Conservation (phyloP, 2,329 filamentous ascomycete species). For the Fusarium nygamai region DNA sequence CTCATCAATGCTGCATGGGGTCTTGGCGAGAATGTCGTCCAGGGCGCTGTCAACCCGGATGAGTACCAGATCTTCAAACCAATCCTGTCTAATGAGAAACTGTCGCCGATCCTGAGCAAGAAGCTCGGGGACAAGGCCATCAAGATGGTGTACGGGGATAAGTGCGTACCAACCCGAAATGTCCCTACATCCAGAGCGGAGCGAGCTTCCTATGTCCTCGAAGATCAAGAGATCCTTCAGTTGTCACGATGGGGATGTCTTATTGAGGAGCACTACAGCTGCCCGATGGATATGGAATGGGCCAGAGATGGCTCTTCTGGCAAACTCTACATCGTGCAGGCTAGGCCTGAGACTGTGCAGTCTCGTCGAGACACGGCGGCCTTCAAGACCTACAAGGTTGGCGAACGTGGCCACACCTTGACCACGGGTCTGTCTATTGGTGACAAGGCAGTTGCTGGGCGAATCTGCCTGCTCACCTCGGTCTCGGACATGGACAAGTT, state of each 20-base stretch:
- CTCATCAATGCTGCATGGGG: slow-evolving; percentile 51
- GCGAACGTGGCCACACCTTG: slow-evolving; percentile 42
- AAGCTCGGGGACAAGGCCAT: slow-evolving; percentile 47
- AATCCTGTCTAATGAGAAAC: slow-evolving; percentile 39
- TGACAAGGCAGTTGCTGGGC: slow-evolving; percentile 47
- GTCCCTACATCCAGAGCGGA: slow-evolving; percentile 51
- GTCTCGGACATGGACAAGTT: slow-evolving; percentile 47
- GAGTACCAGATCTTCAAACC: slow-evolving; percentile 53
- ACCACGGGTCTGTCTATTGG: slow-evolving; percentile 47
- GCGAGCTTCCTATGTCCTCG: slow-evolving; percentile 46
- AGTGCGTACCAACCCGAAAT: slow-evolving; percentile 45
- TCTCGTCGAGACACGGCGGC: slow-evolving; percentile 44
- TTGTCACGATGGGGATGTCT: slow-evolving; percentile 49
- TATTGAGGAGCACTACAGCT: slow-evolving; percentile 49
- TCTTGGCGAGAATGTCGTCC: slow-evolving; percentile 52
- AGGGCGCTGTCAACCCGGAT: slow-evolving; percentile 51
- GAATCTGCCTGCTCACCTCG: slow-evolving; percentile 46
- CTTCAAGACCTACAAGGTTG: slow-evolving; percentile 48
- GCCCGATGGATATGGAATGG: slow-evolving; percentile 53
- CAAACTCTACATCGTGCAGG: slow-evolving; percentile 50
- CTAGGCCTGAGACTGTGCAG: slow-evolving; percentile 51
- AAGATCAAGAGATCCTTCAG: slow-evolving; percentile 48
- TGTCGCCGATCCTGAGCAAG: slow-evolving; percentile 49
- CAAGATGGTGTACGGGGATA: slow-evolving; percentile 50
- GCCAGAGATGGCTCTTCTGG: slow-evolving; percentile 47